These are phyloP conservation scores for Grosmannia penicillata DNA, from an alignment of 2,329 filamentous ascomycete species.

Conservation along the genomic window DNA sequence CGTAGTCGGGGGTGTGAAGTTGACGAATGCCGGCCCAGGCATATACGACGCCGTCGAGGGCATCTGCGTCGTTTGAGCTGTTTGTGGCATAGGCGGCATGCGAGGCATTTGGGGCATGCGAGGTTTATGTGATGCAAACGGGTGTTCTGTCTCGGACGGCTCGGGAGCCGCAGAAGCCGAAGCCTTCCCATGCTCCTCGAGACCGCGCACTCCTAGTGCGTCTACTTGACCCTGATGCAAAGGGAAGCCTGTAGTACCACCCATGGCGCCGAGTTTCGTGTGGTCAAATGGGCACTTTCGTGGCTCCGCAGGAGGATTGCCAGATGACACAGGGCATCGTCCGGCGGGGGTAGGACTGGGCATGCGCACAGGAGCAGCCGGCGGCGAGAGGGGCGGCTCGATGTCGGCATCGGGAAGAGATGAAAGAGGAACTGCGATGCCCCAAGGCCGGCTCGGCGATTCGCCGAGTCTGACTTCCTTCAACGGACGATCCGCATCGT, in stretches of 20 bases:
- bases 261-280: constrained; percentile 13
- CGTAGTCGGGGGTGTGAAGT: constrained; percentile 11
- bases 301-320: constrained; percentile 1
- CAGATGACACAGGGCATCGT: not conserved
- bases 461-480: constrained; percentile 89
- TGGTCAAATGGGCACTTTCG: constrained; percentile 42
- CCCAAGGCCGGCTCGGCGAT: constrained; percentile 86
- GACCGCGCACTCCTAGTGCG: constrained; percentile 3
- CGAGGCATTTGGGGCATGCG: constrained; percentile 7
- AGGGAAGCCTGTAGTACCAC: constrained; percentile 2
- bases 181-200: constrained; percentile 6
- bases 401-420: constrained; percentile 18
- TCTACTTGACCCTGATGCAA: not conserved
- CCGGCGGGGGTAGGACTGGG: constrained; percentile 18
- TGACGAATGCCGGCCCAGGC: constrained; percentile 33
- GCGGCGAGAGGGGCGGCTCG: constrained; percentile 35
- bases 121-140: constrained; percentile 10
- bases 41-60: constrained; percentile 1
- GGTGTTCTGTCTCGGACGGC: not conserved
- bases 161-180: too few relatives aligned
- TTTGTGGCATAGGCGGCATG: not conserved
- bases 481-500: constrained; percentile 41
- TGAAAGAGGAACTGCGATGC: constrained; percentile 58
- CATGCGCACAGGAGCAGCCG: constrained; percentile 41
- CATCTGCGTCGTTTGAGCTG: constrained; percentile 3